phyloP scores from a whole-genome alignment of 257 asterid genomes.

The Paulownia fortunei region DNA sequence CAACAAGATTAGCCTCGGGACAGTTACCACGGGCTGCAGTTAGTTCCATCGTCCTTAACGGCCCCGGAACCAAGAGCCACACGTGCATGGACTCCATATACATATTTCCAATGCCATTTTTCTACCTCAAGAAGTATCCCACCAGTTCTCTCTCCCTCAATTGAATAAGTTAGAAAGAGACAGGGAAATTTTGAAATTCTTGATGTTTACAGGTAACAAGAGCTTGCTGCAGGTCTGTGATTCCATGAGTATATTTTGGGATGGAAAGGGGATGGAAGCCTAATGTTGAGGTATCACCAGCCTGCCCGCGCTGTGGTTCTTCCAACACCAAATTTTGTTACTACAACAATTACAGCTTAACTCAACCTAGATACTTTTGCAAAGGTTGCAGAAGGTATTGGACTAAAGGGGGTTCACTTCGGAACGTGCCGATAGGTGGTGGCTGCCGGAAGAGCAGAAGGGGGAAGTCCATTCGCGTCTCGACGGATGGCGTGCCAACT shows the following conservation, averaged over 20 bases:
- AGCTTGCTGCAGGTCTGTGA: background rate
- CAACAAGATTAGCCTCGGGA: slow-evolving; percentile 69
- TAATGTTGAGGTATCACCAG: slow-evolving; percentile 52
- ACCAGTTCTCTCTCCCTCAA: slow-evolving; percentile 29
- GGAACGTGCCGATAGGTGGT: slow-evolving; percentile 81
- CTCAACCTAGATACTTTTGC: slow-evolving; percentile 74
- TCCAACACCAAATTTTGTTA: slow-evolving; percentile 80
- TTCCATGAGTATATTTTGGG: slow-evolving; percentile 33
- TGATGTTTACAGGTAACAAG: background rate
- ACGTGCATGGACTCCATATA: slow-evolving; percentile 43
- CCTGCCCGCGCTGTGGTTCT: slow-evolving; percentile 87
- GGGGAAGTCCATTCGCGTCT: slow-evolving; percentile 25
- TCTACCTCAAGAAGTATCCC: too few relatives aligned
- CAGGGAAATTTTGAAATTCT: background rate
- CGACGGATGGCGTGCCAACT: background rate
- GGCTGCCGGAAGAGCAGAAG: slow-evolving; percentile 72
- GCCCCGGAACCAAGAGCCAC: slow-evolving; percentile 47
- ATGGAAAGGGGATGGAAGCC: slow-evolving; percentile 73
- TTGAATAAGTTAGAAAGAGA: slow-evolving; percentile 12
- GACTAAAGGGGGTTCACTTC: slow-evolving; percentile 85
- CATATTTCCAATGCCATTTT: background rate
- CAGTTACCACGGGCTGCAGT: slow-evolving; percentile 33
- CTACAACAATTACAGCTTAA: slow-evolving; percentile 84
- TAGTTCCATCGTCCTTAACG: slow-evolving; percentile 49
- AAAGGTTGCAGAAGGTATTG: slow-evolving; percentile 81